These are phyloP conservation scores for Pterocarpus santalinus DNA, from an alignment of 306 rosid species.

Conservation along the genomic window DNA sequence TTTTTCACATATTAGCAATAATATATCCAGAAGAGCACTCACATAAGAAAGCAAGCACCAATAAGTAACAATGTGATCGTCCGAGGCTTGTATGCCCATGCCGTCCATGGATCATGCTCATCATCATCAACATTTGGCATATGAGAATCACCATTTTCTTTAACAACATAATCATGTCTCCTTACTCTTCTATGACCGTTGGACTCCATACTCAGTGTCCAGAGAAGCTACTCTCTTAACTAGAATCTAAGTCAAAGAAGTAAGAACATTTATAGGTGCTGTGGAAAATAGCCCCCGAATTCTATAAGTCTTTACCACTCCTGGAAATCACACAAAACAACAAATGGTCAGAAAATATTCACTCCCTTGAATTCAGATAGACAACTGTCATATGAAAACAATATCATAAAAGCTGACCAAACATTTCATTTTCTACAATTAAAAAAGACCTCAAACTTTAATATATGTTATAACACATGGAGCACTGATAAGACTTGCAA, in stretches of 20 bases:
- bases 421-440: conserved; percentile 9
- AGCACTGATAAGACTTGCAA: conserved; percentile 8
- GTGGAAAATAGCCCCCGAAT: conserved; percentile 30
- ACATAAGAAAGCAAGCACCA: conserved; percentile 98
- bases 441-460: conserved; percentile 7
- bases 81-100: conserved; percentile 99
- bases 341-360: conserved; percentile 15
- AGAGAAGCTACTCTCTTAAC: conserved; percentile 56
- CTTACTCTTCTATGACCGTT: conserved; percentile 69
- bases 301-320: conserved; percentile 39
- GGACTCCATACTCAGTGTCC: conserved; percentile 70
- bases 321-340: conserved; percentile 43
- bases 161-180: conserved; percentile 59
- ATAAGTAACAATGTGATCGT: conserved; percentile 88
- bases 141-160: conserved; percentile 77
- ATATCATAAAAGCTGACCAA: conserved; percentile 11
- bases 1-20: conserved; percentile 30
- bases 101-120: conserved; percentile 99
- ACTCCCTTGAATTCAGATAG: conserved; percentile 24
- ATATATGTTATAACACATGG: neutral
- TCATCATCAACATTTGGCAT: conserved; percentile 67
- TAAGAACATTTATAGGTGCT: conserved; percentile 41
- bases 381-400: conserved; percentile 3
- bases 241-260: conserved; percentile 47
- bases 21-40: conserved; percentile 55